Evolutionary conservation across 2,329 filamentous ascomycete species (phyloP).

Genomic region (Xylaria sp.): DNA sequence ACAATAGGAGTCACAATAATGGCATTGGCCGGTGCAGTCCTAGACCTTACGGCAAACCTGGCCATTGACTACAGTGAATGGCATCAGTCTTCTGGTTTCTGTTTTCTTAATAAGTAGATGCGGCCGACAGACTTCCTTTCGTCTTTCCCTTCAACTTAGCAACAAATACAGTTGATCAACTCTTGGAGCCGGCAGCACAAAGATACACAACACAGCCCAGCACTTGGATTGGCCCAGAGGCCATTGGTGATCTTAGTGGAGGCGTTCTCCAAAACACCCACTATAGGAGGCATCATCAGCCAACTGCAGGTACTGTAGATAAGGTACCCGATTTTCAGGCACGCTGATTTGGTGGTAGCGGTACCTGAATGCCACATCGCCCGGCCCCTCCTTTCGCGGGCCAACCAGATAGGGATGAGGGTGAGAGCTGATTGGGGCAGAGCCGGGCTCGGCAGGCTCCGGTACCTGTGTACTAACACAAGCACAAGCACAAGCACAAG

Average conservation of each 20-base stretch:
- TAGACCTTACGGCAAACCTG: neutral
- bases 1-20: neutral
- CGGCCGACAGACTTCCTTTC: no score
- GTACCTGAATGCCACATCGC: neutral
- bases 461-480: neutral
- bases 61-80: neutral
- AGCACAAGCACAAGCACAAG: neutral
- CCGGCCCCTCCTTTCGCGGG: conserved; percentile 2
- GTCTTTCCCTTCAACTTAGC: neutral
- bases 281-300: neutral
- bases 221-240: neutral
- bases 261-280: neutral
- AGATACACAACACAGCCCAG: neutral
- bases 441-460: neutral
- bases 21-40: no score
- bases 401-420: neutral
- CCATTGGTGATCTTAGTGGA: no score
- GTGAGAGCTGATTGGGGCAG: neutral
- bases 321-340: neutral
- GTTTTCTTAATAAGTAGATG: no score
- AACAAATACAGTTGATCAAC: neutral
- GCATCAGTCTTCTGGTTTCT: neutral
- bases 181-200: neutral
- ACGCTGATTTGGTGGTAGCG: no score
- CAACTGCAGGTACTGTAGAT: neutral